These are phyloP conservation scores for Penicillium crystallinum DNA, from an alignment of 495 filamentous ascomycete species.

Conservation along the genomic window DNA sequence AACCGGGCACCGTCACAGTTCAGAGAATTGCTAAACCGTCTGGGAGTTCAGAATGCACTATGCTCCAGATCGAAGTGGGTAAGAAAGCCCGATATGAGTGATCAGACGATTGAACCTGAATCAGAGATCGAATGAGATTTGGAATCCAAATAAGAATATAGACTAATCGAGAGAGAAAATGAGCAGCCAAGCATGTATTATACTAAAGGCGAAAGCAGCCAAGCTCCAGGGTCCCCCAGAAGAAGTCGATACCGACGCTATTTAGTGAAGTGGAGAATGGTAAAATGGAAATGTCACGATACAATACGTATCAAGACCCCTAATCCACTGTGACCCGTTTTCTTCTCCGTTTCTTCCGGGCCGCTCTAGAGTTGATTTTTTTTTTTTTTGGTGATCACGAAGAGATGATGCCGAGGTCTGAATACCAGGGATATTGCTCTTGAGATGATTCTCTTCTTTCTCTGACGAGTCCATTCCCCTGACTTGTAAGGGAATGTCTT, in stretches of 20 bases:
- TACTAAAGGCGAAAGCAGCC: constrained; percentile 15
- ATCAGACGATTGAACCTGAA: too few relatives aligned
- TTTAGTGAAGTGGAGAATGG: constrained; percentile 5
- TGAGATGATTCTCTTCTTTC: too few relatives aligned
- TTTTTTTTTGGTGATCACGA: too few relatives aligned
- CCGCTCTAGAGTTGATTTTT: constrained; percentile 9
- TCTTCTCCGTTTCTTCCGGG: constrained; percentile 26
- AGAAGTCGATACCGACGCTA: constrained; percentile 12
- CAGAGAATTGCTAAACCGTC: constrained; percentile 13
- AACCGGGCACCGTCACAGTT: constrained; percentile 14
- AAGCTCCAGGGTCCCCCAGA: constrained; percentile 29
- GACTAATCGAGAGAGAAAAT: constrained; percentile 3
- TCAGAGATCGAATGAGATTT: constrained; percentile 8
- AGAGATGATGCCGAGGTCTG: too few relatives aligned
- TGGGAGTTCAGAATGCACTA: neutral
- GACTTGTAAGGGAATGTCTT: too few relatives aligned
- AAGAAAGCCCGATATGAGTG: neutral
- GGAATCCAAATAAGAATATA: constrained; percentile 3
- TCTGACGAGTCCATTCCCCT: too few relatives aligned
- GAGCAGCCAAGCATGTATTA: constrained; percentile 14
- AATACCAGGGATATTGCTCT: too few relatives aligned
- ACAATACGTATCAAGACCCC: constrained; percentile 15
- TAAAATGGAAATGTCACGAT: too few relatives aligned
- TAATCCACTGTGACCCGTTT: constrained; percentile 28
- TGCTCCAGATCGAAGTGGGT: neutral